Evolutionary conservation across 139 green algal species (phyloP).

Genomic region (Ettlia oleoabundans): DNA sequence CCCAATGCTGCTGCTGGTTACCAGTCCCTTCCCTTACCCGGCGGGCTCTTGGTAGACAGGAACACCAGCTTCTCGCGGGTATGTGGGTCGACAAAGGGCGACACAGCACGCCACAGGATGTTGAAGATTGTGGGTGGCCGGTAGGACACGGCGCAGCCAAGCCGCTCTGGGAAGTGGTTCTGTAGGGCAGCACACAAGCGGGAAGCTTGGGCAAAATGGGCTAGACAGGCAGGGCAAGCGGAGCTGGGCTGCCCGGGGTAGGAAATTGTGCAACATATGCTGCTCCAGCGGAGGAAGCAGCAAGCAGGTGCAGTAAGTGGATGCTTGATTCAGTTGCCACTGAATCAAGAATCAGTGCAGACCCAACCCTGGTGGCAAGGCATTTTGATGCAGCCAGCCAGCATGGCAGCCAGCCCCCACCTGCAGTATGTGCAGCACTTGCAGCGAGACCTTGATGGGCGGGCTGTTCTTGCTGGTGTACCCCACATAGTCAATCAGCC

Average conservation of each 20-base stretch:
- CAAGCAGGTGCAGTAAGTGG: neutral
- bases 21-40: too few relatives aligned
- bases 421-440: slow-evolving; percentile 58
- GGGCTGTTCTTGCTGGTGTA: slow-evolving; percentile 77
- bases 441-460: slow-evolving; percentile 61
- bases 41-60: slow-evolving; percentile 38
- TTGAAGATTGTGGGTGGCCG: slow-evolving; percentile 77
- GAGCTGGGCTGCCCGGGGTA: too few relatives aligned
- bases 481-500: slow-evolving; percentile 77
- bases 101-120: slow-evolving; percentile 77
- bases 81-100: slow-evolving; percentile 72
- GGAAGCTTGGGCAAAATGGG: neutral
- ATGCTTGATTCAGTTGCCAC: neutral
- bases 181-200: slow-evolving; percentile 47
- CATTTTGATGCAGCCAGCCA: too few relatives aligned
- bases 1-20: too few relatives aligned
- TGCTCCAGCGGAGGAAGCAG: neutral
- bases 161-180: slow-evolving; percentile 88
- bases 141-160: slow-evolving; percentile 79
- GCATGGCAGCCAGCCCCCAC: neutral
- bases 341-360: neutral
- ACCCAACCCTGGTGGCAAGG: too few relatives aligned
- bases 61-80: slow-evolving; percentile 83
- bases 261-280: too few relatives aligned
- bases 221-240: too few relatives aligned